phyloP scores from a whole-genome alignment of 306 rosid species.

The Chamaecrista fasciculata region DNA sequence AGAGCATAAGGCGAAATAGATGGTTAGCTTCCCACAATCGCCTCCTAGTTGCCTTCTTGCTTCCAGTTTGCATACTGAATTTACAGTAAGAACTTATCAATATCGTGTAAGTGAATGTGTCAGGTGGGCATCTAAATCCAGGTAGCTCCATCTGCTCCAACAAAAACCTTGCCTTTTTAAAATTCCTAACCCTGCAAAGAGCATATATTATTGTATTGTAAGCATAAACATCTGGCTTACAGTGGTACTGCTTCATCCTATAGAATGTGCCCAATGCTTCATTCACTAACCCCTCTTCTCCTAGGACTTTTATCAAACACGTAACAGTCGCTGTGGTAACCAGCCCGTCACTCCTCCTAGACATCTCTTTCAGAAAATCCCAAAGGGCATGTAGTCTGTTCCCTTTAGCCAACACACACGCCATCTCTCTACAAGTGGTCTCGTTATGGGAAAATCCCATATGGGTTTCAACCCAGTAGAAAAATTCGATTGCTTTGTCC shows the following conservation, averaged over 20 bases:
- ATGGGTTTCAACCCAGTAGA: constrained; percentile 59
- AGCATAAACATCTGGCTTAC: constrained; percentile 69
- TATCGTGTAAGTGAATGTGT: constrained; percentile 64
- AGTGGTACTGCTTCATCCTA: constrained; percentile 72
- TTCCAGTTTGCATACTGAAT: constrained; percentile 61
- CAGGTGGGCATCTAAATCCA: constrained; percentile 81
- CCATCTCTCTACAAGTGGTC: constrained; percentile 71
- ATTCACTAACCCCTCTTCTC: constrained; percentile 71
- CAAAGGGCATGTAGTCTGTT: constrained; percentile 47
- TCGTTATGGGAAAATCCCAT: constrained; percentile 59
- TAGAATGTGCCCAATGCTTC: constrained; percentile 64
- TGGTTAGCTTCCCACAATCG: constrained; percentile 84
- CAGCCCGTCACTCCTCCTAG: constrained; percentile 31
- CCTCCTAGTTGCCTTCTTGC: constrained; percentile 71
- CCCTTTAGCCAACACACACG: constrained; percentile 61
- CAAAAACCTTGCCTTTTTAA: constrained; percentile 61
- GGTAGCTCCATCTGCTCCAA: constrained; percentile 89
- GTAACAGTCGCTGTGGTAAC: constrained; percentile 66
- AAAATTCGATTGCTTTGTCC: constrained; percentile 70
- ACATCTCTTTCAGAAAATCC: constrained; percentile 64
- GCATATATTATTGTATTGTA: constrained; percentile 61
- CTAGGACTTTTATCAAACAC: constrained; percentile 82
- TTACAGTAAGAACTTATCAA: constrained; percentile 73
- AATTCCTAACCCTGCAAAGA: constrained; percentile 68
- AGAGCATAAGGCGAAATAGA: constrained; percentile 75